Evolutionary conservation across 176 grass and related monocot species (phyloP).

Genomic region (Triticum aestivum): IWGSC_CS_RefSeq_v2.1 NC_057798.1:700597507-700598006

Average conservation of each 20-base stretch:
- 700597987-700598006: conserved; percentile 77
- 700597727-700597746: conserved; percentile 24
- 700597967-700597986: conserved; percentile 75
- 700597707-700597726: conserved; percentile 23
- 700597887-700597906: not conserved
- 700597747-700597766: conserved; percentile 11
- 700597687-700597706: conserved; percentile 23
- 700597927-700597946: conserved; percentile 16
- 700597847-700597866: conserved; percentile 13
- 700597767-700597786: conserved; percentile 33
- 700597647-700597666: conserved; percentile 39
- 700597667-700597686: conserved; percentile 36
- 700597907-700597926: not conserved
- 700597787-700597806: conserved; percentile 69
- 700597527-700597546: conserved; percentile 14
- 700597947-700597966: conserved; percentile 80
- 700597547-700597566: conserved; percentile 94
- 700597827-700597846: conserved; percentile 77
- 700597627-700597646: conserved; percentile 37
- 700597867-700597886: not conserved
- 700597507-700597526: too few species aligned
- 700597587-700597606: conserved; percentile 64
- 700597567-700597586: conserved; percentile 84
- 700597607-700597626: conserved; percentile 17
- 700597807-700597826: conserved; percentile 90